A percentile compares a stretch with the other conserved stretches of the same genome.
These are phyloP conservation scores for Lonicera japonica DNA, from an alignment of 129 eudicot genomes.

Conservation along the genomic window DNA sequence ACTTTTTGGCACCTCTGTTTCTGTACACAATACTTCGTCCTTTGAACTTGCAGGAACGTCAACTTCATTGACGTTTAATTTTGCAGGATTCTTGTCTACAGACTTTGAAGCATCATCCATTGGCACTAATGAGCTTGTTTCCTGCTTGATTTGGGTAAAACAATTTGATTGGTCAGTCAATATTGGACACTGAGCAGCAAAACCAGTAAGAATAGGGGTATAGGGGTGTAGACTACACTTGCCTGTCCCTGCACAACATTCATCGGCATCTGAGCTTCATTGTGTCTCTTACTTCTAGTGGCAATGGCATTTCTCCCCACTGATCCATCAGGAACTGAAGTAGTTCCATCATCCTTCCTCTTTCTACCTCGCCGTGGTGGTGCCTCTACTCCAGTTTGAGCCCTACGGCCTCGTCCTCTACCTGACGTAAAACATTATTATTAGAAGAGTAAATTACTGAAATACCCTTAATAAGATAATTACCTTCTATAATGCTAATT, in stretches of 20 bases:
- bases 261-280: slow-evolving; percentile 25
- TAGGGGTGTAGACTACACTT: slow-evolving; percentile 8
- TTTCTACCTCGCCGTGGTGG: slow-evolving; percentile 63
- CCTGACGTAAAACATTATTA: background rate
- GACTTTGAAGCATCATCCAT: too few relatives aligned
- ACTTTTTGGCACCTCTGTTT: background rate
- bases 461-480: too few relatives aligned
- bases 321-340: slow-evolving; percentile 24
- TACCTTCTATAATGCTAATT: too few relatives aligned
- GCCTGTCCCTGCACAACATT: slow-evolving; percentile 19
- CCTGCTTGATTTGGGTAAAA: slow-evolving; percentile 19
- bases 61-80: slow-evolving; percentile 8
- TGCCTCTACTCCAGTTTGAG: slow-evolving; percentile 41
- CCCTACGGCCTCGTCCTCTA: slow-evolving; percentile 57
- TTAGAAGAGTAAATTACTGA: too few relatives aligned
- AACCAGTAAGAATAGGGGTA: too few relatives aligned
- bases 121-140: slow-evolving; percentile 9
- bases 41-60: background rate
- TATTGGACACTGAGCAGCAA: slow-evolving; percentile 16
- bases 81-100: slow-evolving; percentile 5
- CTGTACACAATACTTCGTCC: background rate
- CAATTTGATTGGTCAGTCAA: slow-evolving; percentile 14
- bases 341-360: slow-evolving; percentile 29
- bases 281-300: slow-evolving; percentile 43
- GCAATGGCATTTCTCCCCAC: slow-evolving; percentile 43